These are phyloP conservation scores for Bipolaris victoriae DNA, from an alignment of 2,329 filamentous ascomycete genomes.

Conservation along the genomic window DNA sequence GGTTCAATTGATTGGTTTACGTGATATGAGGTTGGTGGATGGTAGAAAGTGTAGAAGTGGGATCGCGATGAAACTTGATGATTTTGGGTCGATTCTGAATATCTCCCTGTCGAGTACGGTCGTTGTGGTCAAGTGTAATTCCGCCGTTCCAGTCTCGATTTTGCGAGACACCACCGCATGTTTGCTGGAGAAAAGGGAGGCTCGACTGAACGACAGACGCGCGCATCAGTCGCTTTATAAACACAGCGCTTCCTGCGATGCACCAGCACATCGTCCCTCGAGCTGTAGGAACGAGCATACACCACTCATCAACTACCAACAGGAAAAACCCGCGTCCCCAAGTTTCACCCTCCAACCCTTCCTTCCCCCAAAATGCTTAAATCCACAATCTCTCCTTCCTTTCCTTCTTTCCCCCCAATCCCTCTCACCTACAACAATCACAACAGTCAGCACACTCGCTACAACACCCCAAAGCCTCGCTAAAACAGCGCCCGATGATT, in stretches of 20 bases:
- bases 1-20: too few relatives aligned
- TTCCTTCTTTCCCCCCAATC: neutral
- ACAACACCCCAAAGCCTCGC: neutral
- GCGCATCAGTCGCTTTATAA: neutral
- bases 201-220: neutral
- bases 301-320: too few relatives aligned
- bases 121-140: neutral
- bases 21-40: too few relatives aligned
- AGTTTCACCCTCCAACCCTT: too few relatives aligned
- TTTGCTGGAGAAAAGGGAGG: neutral
- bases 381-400: neutral
- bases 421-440: neutral
- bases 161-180: neutral
- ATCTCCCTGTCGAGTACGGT: neutral
- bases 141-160: neutral
- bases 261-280: too few relatives aligned
- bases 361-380: too few relatives aligned
- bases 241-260: neutral
- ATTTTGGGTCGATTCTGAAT: neutral
- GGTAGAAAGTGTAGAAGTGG: too few relatives aligned
- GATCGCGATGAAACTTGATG: neutral
- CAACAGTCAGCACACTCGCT: slow-evolving; percentile 1
- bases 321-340: too few relatives aligned
- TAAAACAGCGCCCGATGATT: neutral
- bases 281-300: too few relatives aligned